Percentiles rank a stretch among this genome's conserved stretches.
These are phyloP conservation scores for Colletotrichum acutatum DNA, from an alignment of 2,329 filamentous ascomycete species.

Conservation along the genomic window DNA sequence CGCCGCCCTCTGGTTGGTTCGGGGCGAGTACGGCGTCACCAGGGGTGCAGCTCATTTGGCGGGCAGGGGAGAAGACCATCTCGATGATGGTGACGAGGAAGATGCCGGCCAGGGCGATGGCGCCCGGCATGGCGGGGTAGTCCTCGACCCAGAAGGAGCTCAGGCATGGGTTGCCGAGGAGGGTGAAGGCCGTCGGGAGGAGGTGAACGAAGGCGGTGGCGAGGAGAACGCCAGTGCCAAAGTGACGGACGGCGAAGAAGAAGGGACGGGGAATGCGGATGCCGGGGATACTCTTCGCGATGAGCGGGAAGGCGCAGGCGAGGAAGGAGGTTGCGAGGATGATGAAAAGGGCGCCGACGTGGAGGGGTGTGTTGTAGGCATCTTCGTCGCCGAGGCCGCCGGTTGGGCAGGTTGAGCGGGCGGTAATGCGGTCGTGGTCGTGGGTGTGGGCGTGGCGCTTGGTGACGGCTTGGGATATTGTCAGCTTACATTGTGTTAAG, in stretches of 20 bases:
- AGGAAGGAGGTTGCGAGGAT: conserved; percentile 59
- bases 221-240: conserved; percentile 80
- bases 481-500: conserved; percentile 5
- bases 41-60: conserved; percentile 39
- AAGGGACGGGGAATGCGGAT: conserved; percentile 65
- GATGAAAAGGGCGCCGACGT: conserved; percentile 67
- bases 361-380: conserved; percentile 66
- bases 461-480: not conserved
- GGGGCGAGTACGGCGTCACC: conserved; percentile 43
- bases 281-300: conserved; percentile 62
- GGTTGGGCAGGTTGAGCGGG: conserved; percentile 39
- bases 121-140: conserved; percentile 82
- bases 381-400: conserved; percentile 43
- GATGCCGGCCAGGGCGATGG: conserved; percentile 82
- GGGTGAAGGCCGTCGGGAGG: conserved; percentile 73
- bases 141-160: conserved; percentile 79
- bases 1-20: conserved; percentile 4
- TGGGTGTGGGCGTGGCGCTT: conserved; percentile 3
- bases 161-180: conserved; percentile 73
- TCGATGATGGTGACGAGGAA: conserved; percentile 85
- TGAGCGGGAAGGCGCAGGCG: conserved; percentile 64
- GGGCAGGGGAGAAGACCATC: conserved; percentile 68
- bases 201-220: conserved; percentile 85
- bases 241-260: conserved; percentile 72
- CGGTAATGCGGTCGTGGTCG: not conserved